These are phyloP conservation scores for Posidonia australis DNA, from an alignment of 106 monocot species.

Conservation along the genomic window DNA sequence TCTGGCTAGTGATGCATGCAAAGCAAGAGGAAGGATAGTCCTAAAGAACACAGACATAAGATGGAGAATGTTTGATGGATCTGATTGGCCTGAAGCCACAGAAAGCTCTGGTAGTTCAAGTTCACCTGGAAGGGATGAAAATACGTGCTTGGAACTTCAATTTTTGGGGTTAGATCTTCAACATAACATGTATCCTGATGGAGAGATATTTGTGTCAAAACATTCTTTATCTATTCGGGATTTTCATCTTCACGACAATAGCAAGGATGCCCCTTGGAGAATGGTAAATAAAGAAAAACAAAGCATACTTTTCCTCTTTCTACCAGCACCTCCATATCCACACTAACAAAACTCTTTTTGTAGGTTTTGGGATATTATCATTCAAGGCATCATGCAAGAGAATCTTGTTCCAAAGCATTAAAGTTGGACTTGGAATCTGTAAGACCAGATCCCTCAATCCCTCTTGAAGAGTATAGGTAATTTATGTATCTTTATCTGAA, in stretches of 20 bases:
- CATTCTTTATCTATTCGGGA: slow-evolving; percentile 44
- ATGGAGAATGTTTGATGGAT: slow-evolving; percentile 76
- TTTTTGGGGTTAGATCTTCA: slow-evolving; percentile 51
- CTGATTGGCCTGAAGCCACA: slow-evolving; percentile 51
- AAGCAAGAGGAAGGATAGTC: slow-evolving; percentile 45
- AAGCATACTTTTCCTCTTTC: not conserved
- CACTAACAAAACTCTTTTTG: slow-evolving; percentile 2
- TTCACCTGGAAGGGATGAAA: slow-evolving; percentile 49
- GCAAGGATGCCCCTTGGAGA: slow-evolving; percentile 85
- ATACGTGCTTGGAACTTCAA: slow-evolving; percentile 44
- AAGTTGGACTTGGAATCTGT: slow-evolving; percentile 84
- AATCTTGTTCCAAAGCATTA: slow-evolving; percentile 74
- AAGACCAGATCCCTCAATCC: slow-evolving; percentile 64
- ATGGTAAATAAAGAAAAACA: slow-evolving; percentile 36
- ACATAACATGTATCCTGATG: slow-evolving; percentile 66
- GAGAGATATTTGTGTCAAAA: slow-evolving; percentile 50
- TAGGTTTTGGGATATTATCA: slow-evolving; percentile 80
- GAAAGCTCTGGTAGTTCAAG: slow-evolving; percentile 4
- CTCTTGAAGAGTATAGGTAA: slow-evolving; percentile 96
- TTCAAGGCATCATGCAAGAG: slow-evolving; percentile 64
- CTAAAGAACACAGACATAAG: slow-evolving; percentile 59
- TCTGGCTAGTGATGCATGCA: slow-evolving; percentile 26
- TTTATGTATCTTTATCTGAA: not conserved
- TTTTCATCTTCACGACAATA: slow-evolving; percentile 66
- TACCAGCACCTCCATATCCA: not conserved